phyloP scores from a whole-genome alignment of 2,329 filamentous ascomycete species.

The Cadophora gregata region DNA sequence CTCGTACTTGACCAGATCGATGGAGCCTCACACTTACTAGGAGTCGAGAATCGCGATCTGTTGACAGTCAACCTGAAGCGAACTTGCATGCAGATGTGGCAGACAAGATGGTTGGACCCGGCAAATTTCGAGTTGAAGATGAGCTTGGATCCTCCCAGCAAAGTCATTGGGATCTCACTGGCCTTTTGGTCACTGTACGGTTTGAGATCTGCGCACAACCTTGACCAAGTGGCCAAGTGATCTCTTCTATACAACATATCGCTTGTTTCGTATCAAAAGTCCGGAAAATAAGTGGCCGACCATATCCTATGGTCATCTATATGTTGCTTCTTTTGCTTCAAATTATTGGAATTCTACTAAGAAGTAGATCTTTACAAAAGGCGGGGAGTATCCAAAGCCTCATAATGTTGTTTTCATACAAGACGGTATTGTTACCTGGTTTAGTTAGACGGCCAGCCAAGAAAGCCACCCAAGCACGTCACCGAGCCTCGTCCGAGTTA shows the following conservation, averaged over 20 bases:
- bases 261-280: background rate
- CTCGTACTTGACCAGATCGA: background rate
- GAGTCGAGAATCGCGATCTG: background rate
- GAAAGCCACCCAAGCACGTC: background rate
- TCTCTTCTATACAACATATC: background rate
- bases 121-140: background rate
- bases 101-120: background rate
- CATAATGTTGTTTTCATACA: background rate
- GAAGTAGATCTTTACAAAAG: too few species aligned
- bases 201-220: background rate
- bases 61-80: background rate
- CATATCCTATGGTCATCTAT: too few species aligned
- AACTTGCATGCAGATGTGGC: background rate
- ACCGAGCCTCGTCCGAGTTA: constrained; percentile 1
- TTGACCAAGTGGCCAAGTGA: background rate
- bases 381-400: background rate
- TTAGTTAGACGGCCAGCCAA: background rate
- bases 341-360: too few species aligned
- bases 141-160: background rate
- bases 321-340: too few species aligned
- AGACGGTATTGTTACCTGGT: too few species aligned
- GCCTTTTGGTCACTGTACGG: background rate
- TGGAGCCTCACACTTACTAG: background rate
- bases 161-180: background rate
- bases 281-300: background rate